These are phyloP conservation scores for Argentina anserina DNA, from an alignment of 306 rosid species.

Conservation along the genomic window DNA sequence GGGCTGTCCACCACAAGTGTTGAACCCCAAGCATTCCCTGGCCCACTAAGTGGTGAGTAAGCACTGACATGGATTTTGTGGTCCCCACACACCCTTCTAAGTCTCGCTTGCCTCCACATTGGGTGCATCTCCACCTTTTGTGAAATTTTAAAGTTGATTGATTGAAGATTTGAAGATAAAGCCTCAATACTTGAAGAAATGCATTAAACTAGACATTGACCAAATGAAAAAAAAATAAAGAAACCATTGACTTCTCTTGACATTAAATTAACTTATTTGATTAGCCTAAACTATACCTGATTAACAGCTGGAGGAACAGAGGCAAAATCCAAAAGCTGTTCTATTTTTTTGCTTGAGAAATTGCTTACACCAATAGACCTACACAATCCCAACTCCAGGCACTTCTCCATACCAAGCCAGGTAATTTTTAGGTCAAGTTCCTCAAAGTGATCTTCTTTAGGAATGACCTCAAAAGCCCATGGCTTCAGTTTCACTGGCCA, in stretches of 20 bases:
- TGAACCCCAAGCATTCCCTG: conserved; percentile 94
- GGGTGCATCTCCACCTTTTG: conserved; percentile 98
- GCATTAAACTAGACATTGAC: neutral
- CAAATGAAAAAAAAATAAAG: neutral
- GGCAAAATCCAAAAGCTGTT: conserved; percentile 55
- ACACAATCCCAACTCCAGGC: conserved; percentile 73
- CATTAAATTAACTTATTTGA: neutral
- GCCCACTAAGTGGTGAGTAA: conserved; percentile 88
- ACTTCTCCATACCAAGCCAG: conserved; percentile 85
- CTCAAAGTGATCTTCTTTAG: conserved; percentile 76
- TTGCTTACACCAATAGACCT: conserved; percentile 87
- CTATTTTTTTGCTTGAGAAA: conserved; percentile 68
- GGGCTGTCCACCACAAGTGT: conserved; percentile 60
- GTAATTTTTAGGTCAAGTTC: conserved; percentile 57
- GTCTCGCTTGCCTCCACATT: conserved; percentile 73
- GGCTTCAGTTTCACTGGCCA: conserved; percentile 92
- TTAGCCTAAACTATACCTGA: conserved; percentile 41
- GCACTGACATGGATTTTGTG: conserved; percentile 76
- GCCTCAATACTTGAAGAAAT: neutral
- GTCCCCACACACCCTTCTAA: conserved; percentile 55
- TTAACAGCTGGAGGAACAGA: conserved; percentile 68
- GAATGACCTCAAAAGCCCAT: conserved; percentile 66
- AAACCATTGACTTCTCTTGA: neutral
- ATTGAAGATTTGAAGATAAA: neutral
- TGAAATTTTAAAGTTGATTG: neutral